Evolutionary conservation across 305 asterid genomes (phyloP), one percentile per base, ranked within the genome.

Genomic region (Nicotiana rustica): DNA sequence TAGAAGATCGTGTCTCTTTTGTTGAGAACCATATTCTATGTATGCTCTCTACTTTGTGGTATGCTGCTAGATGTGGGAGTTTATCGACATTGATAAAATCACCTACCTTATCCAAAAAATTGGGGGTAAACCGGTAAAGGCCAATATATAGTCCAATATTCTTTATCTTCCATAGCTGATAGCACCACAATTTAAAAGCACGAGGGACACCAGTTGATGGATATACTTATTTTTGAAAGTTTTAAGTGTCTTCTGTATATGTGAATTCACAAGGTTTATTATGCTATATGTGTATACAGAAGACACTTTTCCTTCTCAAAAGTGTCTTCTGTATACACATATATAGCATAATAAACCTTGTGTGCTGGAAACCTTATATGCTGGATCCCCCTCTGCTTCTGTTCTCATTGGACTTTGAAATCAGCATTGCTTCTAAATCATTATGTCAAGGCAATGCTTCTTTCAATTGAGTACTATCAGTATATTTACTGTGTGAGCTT

Each of bases 391-490:
- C 35, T 62, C 67, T 62, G 35, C 67, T 21, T 61, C 33, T 7
- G 25, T 62, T 62, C 35, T 62, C 67, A 62, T 21, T 62, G 33
- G 15, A 62, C 35, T 62, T 19, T 19, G 35, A 10, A 62, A 62
- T 29, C 35, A 9, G 67, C 67, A 62, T 62, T 62, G 33, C 67
- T 19, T 19, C 33, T 62, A 59, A n/a, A 59, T 17, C 25, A 59
- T 59, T 17, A 56, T 15, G 4, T 18, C 65, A n/a, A 59, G 21
- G 65, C 9, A 19, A 59, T 59, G 65, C 65, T 59, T 4, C 12
- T 59, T 59, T n/a, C 65, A 59, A n/a, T 59, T 59, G 64, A 59
- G 25, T 59, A 59, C 65, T 56, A n/a, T n/a, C 65, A 59, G 29
- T 59, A 19, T n/a, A n/a, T 59, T n/a, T 59, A 59, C 29, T 59